Percentiles rank a stretch among this genome's conserved stretches.
Evolutionary conservation across 2,329 filamentous ascomycete genomes (phyloP).

Genomic region (Epichloe sibirici): DNA sequence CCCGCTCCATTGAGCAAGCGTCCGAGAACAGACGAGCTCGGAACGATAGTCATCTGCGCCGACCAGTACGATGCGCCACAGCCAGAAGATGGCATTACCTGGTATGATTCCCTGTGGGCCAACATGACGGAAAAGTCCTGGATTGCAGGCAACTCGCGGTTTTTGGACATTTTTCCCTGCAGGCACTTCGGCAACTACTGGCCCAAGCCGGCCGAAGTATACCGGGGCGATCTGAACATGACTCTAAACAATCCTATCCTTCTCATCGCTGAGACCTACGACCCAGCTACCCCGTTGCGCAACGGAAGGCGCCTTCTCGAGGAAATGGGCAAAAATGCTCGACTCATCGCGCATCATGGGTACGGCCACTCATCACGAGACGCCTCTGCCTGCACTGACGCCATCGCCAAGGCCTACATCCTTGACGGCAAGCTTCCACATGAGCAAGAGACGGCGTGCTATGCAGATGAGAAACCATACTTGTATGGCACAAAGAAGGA

Average conservation of each 20-base stretch:
- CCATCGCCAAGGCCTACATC: constrained; percentile 27
- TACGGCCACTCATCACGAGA: constrained; percentile 37
- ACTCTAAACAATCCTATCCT: constrained; percentile 32
- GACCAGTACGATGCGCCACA: constrained; percentile 32
- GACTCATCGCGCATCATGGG: constrained; percentile 35
- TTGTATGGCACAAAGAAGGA: constrained; percentile 21
- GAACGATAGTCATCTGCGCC: constrained; percentile 30
- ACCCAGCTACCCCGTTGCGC: constrained; percentile 36
- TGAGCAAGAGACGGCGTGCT: constrained; percentile 31
- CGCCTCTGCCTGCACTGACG: constrained; percentile 31
- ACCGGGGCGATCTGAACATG: constrained; percentile 31
- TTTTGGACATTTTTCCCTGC: constrained; percentile 33
- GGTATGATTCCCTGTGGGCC: constrained; percentile 33
- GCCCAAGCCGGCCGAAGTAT: constrained; percentile 34
- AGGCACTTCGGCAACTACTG: constrained; percentile 33
- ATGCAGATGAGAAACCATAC: constrained; percentile 36
- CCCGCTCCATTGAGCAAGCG: constrained; percentile 16
- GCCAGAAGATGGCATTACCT: constrained; percentile 26
- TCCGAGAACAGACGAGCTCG: constrained; percentile 27
- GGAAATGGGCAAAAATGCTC: constrained; percentile 36
- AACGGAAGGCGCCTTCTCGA: constrained; percentile 31
- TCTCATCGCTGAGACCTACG: constrained; percentile 36
- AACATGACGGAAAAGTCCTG: constrained; percentile 34
- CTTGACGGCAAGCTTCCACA: constrained; percentile 27
- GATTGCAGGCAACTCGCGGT: constrained; percentile 35